Evolutionary conservation across 768 basidiomycete genomes (phyloP), one percentile per base, ranked within the genome.

Genomic region (Mycena galopus): DNA sequence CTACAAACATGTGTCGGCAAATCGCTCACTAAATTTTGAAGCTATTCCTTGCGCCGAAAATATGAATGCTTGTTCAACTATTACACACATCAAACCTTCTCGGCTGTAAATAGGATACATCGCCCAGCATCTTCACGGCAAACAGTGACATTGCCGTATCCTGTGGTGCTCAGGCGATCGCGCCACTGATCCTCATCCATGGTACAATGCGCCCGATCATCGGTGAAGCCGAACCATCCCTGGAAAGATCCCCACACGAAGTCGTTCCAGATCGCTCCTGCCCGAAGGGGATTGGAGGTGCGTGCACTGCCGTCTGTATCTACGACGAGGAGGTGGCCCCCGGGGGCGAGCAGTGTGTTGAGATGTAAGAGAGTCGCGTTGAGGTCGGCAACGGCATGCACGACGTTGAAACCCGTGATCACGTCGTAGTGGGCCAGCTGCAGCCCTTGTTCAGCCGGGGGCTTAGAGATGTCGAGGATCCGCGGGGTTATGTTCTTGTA

Each of bases 221-320:
- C 66, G 39, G 66, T 68, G 66, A 59, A 68, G n/a, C 66, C 66
- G 19, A 68, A 58, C 66, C 66, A 68, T 32, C 66, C 66, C 29
- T 68, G 66, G 66, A 68, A 68, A 57, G 27, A 68, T 16, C 66
- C 66, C 66, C 66, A 68, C 21, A 68, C 47, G 21, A 68, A 68
- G 57, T 68, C 66, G 57, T 68, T 68, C 66, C 66, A 68, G 19
- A 68, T 68, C 16, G 66, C 66, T 30, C 66, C 66, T 42, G 57
- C 57, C 17, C 66, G 66, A 16, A 57, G 66, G 8, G 66, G 66
- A 23, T 59, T 68, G 25, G 66, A 44, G 10, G 35, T 68, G 23
- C 66, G 66, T 19, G 66, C 66, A 14, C 57, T 60, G 57, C 66
- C 66, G 42, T 68, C 66, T 37, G 66, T 68, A 42, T 68, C 66